Evolutionary conservation across 257 asterid species (phyloP), one percentile per base, ranked within the genome.

Genomic region (Oldenlandia corymbosa): DNA sequence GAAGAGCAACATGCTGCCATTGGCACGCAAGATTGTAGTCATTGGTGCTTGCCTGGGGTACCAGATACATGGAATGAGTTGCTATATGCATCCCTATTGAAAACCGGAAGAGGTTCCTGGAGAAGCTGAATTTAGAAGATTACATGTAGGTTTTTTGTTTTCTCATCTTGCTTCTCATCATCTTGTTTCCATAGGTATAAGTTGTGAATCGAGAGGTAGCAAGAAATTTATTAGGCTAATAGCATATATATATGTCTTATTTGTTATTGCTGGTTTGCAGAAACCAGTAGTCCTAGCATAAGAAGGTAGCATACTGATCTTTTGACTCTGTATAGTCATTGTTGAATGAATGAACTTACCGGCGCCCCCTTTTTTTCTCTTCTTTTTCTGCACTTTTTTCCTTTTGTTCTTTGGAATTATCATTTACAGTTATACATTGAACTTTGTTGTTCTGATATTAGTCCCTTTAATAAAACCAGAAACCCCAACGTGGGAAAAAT

Each of bases 41-140:
- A 92, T 42, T 92, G 99, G 99, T 92, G 99, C 75, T 68, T 92
- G 75, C 98, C 98, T 0, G 98, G 97, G 5, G 95, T 92, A 58
- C 99, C 97, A 0, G 98, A 91, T 73, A 88, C 91, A 10, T 91
- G 98, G 98, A 91, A 91, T 23, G 88, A 91, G 80, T 71, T 92
- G 77, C 84, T 92, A 3, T 92, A 88, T 5, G 93, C 67, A n/a
- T 79, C 91, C 13, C 86, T 92, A 13, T 69, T 89, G 67, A 78
- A 79, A 75, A 64, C 71, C 1, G 79, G 85, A 48, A 68, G 64
- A 69, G 88, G 92, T 45, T 84, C 84, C 49, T 83, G 88, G 86
- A 67, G 75, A 64, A 57, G 47, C 28, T 78, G 78, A 71, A 55
- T 8, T 20, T 43, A 26, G 31, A 36, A 37, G 16, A 4, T 68